phyloP scores from a whole-genome alignment of 768 basidiomycete species.

The Russula lepida region DNA sequence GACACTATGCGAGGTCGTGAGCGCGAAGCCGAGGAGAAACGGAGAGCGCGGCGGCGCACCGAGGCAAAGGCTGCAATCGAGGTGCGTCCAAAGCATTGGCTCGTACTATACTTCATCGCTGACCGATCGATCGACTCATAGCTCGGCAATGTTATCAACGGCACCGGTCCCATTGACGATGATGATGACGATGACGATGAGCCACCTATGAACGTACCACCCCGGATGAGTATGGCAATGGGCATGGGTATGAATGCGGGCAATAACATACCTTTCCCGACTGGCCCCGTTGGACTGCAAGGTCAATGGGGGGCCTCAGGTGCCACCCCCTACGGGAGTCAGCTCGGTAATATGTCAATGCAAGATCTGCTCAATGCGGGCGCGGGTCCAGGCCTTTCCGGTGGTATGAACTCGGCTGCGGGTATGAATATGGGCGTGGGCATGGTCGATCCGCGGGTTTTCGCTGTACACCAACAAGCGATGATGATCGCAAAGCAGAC shows the following conservation, averaged over 20 bases:
- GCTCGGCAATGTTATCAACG: constrained; percentile 87
- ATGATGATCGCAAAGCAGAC: constrained; percentile 84
- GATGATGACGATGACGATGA: constrained; percentile 27
- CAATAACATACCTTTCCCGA: constrained; percentile 17
- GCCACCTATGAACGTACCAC: constrained; percentile 17
- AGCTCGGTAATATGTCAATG: constrained; percentile 28
- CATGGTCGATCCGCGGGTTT: constrained; percentile 17
- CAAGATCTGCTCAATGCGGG: constrained; percentile 43
- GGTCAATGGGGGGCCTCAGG: constrained; percentile 25
- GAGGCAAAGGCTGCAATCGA: constrained; percentile 87
- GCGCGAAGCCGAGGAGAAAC: constrained; percentile 41
- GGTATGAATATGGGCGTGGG: constrained; percentile 11
- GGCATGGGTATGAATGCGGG: constrained; percentile 19
- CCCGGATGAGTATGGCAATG: constrained; percentile 32
- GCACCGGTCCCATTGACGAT: constrained; percentile 51
- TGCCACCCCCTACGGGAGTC: constrained; percentile 23
- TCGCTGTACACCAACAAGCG: constrained; percentile 80
- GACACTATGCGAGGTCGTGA: constrained; percentile 1
- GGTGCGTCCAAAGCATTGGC: constrained; percentile 42
- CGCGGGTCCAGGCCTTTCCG: background rate
- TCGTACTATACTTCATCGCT: background rate
- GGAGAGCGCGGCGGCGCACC: constrained; percentile 64
- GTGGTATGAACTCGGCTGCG: background rate
- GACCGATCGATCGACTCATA: constrained; percentile 24
- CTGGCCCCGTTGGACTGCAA: constrained; percentile 23